Percentiles rank a stretch among this genome's conserved stretches.
Conservation (phyloP, 345 rosid genomes). For the Chamaenerion angustifolium region DNA sequence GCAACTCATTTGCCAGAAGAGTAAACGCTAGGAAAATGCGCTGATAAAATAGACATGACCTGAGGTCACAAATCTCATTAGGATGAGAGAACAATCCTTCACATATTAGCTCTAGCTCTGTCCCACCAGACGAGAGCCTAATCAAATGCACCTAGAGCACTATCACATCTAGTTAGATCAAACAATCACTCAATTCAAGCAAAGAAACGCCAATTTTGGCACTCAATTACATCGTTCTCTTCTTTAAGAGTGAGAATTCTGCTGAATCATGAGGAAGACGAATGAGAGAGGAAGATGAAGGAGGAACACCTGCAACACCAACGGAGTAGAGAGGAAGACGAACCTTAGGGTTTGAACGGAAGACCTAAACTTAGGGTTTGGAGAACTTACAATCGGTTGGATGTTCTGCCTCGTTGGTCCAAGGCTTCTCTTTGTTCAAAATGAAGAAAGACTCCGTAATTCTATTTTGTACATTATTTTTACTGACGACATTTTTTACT, state of each 20-base stretch:
- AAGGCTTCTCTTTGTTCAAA: no score
- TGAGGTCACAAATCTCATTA: constrained; percentile 86
- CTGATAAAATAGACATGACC: constrained; percentile 83
- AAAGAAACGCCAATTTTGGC: background rate
- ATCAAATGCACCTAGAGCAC: constrained; percentile 71
- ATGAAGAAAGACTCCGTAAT: no score
- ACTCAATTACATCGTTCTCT: constrained; percentile 62
- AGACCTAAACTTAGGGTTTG: no score
- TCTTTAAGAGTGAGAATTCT: constrained; percentile 82
- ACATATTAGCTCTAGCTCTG: constrained; percentile 72
- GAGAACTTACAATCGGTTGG: no score
- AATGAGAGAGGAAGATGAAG: no score
- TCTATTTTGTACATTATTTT: no score
- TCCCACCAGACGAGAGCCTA: constrained; percentile 73
- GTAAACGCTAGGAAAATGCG: constrained; percentile 81
- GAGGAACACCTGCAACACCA: no score
- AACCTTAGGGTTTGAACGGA: no score
- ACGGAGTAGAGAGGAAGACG: no score
- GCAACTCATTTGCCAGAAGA: constrained; percentile 39
- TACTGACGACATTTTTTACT: no score
- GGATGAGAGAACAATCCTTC: constrained; percentile 93
- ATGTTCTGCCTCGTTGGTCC: no score
- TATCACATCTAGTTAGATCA: constrained; percentile 4
- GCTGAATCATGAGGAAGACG: no score
- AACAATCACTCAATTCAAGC: background rate